These are phyloP conservation scores for Ehretia macrophylla DNA, from an alignment of 257 asterid species.

Conservation along the genomic window DNA sequence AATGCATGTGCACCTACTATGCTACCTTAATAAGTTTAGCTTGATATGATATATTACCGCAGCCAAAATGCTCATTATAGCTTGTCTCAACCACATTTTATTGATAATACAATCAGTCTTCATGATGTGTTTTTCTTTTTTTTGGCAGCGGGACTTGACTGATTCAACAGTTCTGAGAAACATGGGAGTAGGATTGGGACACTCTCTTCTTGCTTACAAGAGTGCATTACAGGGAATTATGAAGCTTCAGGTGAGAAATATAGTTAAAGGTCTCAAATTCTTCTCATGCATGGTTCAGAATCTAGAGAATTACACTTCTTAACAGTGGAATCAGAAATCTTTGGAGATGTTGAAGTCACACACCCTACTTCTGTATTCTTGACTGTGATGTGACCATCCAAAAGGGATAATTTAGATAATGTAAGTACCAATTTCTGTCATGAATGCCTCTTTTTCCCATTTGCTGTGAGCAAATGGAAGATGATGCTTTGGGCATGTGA, in stretches of 20 bases:
- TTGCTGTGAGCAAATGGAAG: no score
- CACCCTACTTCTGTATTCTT: no score
- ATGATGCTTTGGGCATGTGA: no score
- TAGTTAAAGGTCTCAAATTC: background rate
- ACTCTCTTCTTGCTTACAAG: slow-evolving; percentile 79
- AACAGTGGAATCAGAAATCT: no score
- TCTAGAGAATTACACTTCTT: background rate
- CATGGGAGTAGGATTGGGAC: slow-evolving; percentile 90
- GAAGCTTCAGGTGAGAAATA: slow-evolving; percentile 68
- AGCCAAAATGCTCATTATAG: background rate
- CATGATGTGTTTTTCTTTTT: slow-evolving; percentile 8
- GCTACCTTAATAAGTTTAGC: no score
- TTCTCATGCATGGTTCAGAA: background rate
- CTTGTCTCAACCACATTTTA: background rate
- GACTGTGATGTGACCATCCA: no score
- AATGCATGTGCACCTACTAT: no score
- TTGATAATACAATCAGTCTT: background rate
- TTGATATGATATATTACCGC: background rate
- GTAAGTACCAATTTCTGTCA: no score
- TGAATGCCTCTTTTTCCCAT: no score
- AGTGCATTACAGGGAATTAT: slow-evolving; percentile 75
- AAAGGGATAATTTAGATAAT: no score
- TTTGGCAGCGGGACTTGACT: slow-evolving; percentile 75
- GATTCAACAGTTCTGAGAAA: slow-evolving; percentile 87
- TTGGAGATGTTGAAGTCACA: no score